Evolutionary conservation across 1,139 yeast species (phyloP), one percentile per base, ranked within the genome.

Genomic region (Blastobotrys raffinosifermentans): DNA sequence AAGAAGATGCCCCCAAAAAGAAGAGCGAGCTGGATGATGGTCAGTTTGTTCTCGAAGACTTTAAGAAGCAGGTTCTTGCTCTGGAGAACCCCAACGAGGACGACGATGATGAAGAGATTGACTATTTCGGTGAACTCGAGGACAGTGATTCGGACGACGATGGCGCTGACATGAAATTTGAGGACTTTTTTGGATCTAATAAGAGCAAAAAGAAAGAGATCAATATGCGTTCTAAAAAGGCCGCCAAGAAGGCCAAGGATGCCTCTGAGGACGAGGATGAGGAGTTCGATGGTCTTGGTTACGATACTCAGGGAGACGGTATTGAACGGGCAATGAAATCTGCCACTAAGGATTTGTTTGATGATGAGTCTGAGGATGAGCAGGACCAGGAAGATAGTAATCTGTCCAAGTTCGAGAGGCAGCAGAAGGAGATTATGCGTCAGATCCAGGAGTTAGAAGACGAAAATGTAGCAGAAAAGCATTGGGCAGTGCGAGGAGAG

Each of bases 401-500:
- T 32, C 61, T 87, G 42, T 85, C 96, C 0, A 75, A 86, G 3
- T 86, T 77, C 56, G 95, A 91, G 58, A 82, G 75, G 51, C 94
- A 87, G 56, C 97, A 89, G 59, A 68, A 70, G 39, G 77, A 75
- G 42, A 70, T 91, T 23, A 84, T 80, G 54, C 70, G 72, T 29
- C 94, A 91, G 60, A 91, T 91, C 45, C 74, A 73, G 26, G 70
- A 74, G 50, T 68, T 87, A 37, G 98, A 91, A 62, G 76, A 78
- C 25, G 97, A 89, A 56, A 80, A 93, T 19, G 79, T 91, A 19
- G 91, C 87, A 1, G 91, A 83, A 44, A 91, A 91, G 66, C 80
- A 80, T 53, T 91, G 98, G 98, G 79, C 94, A 6, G 72, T 89
- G 72, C 82, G 80, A 56, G 98, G 98, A 61, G 98, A 91, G 63